A percentile compares a stretch with the other conserved stretches of the same genome.
Conservation (phyloP, 768 basidiomycete genomes). For the Lentinula sp. region DNA sequence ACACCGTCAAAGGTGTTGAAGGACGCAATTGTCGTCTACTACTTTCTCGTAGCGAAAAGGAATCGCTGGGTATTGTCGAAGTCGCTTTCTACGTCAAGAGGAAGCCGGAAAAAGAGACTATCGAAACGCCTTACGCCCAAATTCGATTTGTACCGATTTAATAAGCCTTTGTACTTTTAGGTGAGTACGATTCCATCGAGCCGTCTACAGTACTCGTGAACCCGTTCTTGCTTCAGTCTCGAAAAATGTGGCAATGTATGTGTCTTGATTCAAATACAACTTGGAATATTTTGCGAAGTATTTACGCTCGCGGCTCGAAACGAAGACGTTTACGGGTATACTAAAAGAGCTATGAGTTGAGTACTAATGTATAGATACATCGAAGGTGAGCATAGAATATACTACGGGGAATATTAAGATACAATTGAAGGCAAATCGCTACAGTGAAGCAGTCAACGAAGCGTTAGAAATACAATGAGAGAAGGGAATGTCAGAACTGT, state of each 20-base stretch:
- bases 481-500: background rate
- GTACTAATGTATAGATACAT: background rate
- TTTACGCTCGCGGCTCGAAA: background rate
- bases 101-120: background rate
- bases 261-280: no score
- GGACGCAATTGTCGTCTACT: conserved; percentile 22
- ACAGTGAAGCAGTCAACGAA: background rate
- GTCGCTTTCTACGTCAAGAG: conserved; percentile 32
- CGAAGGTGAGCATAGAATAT: background rate
- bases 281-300: background rate
- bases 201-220: no score
- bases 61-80: conserved; percentile 44
- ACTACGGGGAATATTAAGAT: background rate
- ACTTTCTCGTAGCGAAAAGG: conserved; percentile 20
- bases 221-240: no score
- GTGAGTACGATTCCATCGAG: no score
- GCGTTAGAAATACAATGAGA: background rate
- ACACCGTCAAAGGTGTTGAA: conserved; percentile 28
- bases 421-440: background rate
- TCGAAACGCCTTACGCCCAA: background rate
- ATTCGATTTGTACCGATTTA: background rate
- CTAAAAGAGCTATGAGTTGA: background rate
- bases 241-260: no score
- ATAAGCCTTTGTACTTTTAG: no score
- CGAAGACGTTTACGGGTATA: background rate